Evolutionary conservation across 805 yeast genomes (phyloP), one percentile per base, ranked within the genome.

Genomic region (Myxozyma monticola): DNA sequence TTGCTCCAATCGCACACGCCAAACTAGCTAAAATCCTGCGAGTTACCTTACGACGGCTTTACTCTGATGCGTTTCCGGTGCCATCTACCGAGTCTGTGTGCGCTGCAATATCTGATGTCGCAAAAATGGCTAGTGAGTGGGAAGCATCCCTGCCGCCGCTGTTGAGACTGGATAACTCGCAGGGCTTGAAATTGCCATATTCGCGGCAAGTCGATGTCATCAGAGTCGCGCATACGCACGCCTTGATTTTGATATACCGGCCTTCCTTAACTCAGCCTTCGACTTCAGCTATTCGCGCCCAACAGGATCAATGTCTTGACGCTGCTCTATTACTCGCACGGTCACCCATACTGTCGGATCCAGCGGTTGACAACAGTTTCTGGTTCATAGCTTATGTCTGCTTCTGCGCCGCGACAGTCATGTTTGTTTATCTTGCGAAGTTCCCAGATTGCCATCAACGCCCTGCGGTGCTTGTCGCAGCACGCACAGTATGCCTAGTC

Each of bases 371-470:
- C 18, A 18, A 8, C 8, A 34, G 9, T 15, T 25, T 42, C 20
- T 53, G 57, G 57, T 42, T 37, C 25, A 42, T 37, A 0, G 44
- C 57, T 4, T 53, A 53, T 33, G 37, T 53, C 17, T 44, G 24
- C n/a, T 53, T 53, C 28, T 53, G 57, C 35, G 42, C 57, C 5
- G 38, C 42, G 18, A 53, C 56, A 6, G 51, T 53, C 30, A 53
- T 53, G 57, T 53, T 53, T 45, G 51, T 53, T n/a, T 53, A 50
- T 36, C 37, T 53, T 21, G 34, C 48, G 1, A 47, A 48, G n/a
- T 33, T 45, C 40, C 50, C 57, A 9, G 22, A 22, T 10, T 17
- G 41, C 4, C 40, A 51, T 2, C 18, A 31, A 1, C 33, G 44
- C 8, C 20, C 20, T 4, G 28, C 8, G 21, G 37, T 53, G 10